Evolutionary conservation across 768 basidiomycete genomes (phyloP).

Genomic region (Suillus occidentalis): DNA sequence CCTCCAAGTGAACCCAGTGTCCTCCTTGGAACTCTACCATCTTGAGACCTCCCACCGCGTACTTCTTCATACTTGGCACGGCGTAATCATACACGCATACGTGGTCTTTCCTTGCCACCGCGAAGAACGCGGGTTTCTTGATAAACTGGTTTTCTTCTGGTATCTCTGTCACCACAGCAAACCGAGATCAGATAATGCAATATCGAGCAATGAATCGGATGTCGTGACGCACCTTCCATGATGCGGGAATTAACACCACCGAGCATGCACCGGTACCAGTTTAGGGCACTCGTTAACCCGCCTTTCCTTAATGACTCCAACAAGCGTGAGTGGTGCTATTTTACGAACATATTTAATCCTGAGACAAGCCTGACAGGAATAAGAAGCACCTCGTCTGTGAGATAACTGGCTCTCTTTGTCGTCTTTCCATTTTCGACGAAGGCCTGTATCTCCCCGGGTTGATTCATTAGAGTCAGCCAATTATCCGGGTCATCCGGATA

Average conservation of each 20-base stretch:
- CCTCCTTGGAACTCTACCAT: constrained; percentile 35
- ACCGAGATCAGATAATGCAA: background rate
- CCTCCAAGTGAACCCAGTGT: constrained; percentile 40
- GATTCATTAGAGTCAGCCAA: constrained; percentile 37
- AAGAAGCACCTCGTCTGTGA: constrained; percentile 29
- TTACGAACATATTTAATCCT: constrained; percentile 4
- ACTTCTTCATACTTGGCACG: constrained; percentile 24
- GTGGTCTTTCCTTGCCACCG: constrained; percentile 34
- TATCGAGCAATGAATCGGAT: background rate
- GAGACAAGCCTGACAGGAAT: too few relatives aligned
- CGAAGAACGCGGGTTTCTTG: constrained; percentile 39
- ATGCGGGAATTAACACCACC: constrained; percentile 29
- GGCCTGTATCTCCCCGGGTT: constrained; percentile 34
- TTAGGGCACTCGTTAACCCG: constrained; percentile 35
- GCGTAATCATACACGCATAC: constrained; percentile 30
- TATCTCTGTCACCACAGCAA: constrained; percentile 16
- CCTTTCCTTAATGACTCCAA: constrained; percentile 27
- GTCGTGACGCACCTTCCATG: constrained; percentile 28
- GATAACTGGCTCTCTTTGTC: constrained; percentile 28
- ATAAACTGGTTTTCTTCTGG: constrained; percentile 28
- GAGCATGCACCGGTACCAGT: constrained; percentile 38
- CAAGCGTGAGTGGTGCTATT: constrained; percentile 30
- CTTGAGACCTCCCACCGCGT: constrained; percentile 28
- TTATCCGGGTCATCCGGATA: constrained; percentile 34
- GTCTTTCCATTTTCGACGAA: constrained; percentile 26